Base-by-base conservation (phyloP, 2,329 filamentous ascomycete species). In the Fusarium caatingaense region DNA sequence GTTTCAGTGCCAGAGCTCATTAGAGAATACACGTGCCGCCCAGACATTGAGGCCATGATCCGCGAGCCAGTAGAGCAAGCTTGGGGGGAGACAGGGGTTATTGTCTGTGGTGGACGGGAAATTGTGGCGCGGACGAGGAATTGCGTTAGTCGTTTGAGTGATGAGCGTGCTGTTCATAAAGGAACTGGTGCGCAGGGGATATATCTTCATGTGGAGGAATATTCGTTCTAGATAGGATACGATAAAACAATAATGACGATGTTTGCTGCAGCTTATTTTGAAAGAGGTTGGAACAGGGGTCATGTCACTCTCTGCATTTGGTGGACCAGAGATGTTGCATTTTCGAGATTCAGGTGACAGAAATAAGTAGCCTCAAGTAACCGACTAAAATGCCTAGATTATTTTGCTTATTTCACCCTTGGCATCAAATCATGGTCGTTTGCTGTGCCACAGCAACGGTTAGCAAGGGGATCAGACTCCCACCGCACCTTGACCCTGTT, bases 141-240 rank as follows among this genome's bases (percentile, higher is more conserved):
- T 68, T 84, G 81, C 60, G 87, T 90, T 5, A 84, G 85, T 4
- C 79, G 78, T 30, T 66, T 90, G 64, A 88, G 86, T 56, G 87
- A 90, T 71, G 88, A 90, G 78, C 79, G 88, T 42, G 88, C 85
- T 1, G 88, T 90, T 23, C 88, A 90, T 73, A 90, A 90, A 76
- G 88, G 88, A 8, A 89, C 87, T 0, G 88, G 87, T 2, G 88
- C 88, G 0, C 88, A 90, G 74, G 88, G 88, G 0, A 89, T 90
- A 42, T 84, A 86, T 73, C 72, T 90, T 58, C 84, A 88, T 74
- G 87, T 86, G 1, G 88, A 90, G 68, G 87, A 90, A 74, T 90
- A 89, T 76, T 83, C 82, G 25, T 87, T 87, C 67, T 87, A 72
- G 73, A 18, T 32, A 21, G 27, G 27, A 28, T 28, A 28, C 27